Percentiles rank a stretch among this genome's conserved stretches.
Conservation (phyloP, 2,329 filamentous ascomycete species). For the Penicillium sp. region DNA sequence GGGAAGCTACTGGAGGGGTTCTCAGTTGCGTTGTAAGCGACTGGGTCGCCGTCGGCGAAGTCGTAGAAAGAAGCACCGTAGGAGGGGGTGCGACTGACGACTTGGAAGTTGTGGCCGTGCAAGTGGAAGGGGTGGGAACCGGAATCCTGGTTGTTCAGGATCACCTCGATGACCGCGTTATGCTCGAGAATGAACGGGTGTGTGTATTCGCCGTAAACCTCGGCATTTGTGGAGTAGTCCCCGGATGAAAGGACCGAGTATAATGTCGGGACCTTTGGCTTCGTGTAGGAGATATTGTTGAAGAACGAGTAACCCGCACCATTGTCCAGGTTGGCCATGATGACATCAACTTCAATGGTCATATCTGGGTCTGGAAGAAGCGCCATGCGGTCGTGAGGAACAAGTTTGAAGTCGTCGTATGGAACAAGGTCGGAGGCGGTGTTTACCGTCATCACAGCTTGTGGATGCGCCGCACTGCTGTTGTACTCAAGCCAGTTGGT, state of each 20-base stretch:
- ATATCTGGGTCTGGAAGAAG: constrained; percentile 61
- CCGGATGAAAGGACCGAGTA: constrained; percentile 40
- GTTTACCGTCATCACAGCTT: constrained; percentile 28
- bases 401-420: constrained; percentile 72
- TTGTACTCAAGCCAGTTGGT: constrained; percentile 65
- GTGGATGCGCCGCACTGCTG: constrained; percentile 48
- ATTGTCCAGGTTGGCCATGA: constrained; percentile 69
- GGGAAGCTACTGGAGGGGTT: not conserved
- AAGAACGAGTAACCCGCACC: constrained; percentile 55
- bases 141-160: constrained; percentile 45
- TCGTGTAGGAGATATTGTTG: constrained; percentile 28
- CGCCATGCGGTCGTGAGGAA: constrained; percentile 65
- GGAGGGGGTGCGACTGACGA: constrained; percentile 57
- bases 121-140: constrained; percentile 53
- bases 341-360: constrained; percentile 56
- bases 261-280: constrained; percentile 26
- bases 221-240: constrained; percentile 52
- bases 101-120: constrained; percentile 65
- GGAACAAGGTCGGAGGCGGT: constrained; percentile 48
- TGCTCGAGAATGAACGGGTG: constrained; percentile 48
- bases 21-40: constrained; percentile 3
- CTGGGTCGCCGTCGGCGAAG: constrained; percentile 24
- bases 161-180: constrained; percentile 44
- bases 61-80: constrained; percentile 60
- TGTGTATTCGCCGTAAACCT: constrained; percentile 65